phyloP scores from a whole-genome alignment of 176 grass and related monocot species.

The Cenchrus fungigraminus region DNA sequence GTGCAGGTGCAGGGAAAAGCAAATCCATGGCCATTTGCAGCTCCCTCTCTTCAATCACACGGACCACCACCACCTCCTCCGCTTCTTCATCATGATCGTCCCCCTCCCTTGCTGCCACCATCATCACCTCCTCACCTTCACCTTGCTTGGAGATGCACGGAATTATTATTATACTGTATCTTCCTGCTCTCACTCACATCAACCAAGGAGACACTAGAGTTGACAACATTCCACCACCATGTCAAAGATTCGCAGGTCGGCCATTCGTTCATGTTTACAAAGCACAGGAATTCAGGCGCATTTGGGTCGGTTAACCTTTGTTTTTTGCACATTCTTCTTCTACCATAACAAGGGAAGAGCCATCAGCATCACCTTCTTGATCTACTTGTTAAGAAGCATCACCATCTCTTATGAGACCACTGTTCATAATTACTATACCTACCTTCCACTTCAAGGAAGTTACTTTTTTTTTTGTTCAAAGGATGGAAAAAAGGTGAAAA shows the following conservation, averaged over 20 bases:
- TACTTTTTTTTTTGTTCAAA: slow-evolving; percentile 34
- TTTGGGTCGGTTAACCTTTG: neutral
- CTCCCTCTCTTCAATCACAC: too few relatives aligned
- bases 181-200: too few relatives aligned
- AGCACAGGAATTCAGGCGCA: neutral
- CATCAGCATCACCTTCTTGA: slow-evolving; percentile 17
- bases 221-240: neutral
- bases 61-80: too few relatives aligned
- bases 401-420: slow-evolving; percentile 41
- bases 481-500: slow-evolving; percentile 45
- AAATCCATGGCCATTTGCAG: too few relatives aligned
- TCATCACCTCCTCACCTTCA: too few relatives aligned
- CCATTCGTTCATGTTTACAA: too few relatives aligned
- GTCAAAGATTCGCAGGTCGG: neutral
- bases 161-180: too few relatives aligned
- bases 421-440: slow-evolving; percentile 82
- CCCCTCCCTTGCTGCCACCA: too few relatives aligned
- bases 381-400: neutral
- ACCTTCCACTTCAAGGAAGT: slow-evolving; percentile 60
- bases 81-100: too few relatives aligned
- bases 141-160: too few relatives aligned
- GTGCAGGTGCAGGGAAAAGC: neutral
- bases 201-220: neutral
- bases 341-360: neutral
- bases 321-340: slow-evolving; percentile 10